These are phyloP conservation scores for Amylostereum areolatum DNA, from an alignment of 1,284 basidiomycete species.

Conservation along the genomic window DNA sequence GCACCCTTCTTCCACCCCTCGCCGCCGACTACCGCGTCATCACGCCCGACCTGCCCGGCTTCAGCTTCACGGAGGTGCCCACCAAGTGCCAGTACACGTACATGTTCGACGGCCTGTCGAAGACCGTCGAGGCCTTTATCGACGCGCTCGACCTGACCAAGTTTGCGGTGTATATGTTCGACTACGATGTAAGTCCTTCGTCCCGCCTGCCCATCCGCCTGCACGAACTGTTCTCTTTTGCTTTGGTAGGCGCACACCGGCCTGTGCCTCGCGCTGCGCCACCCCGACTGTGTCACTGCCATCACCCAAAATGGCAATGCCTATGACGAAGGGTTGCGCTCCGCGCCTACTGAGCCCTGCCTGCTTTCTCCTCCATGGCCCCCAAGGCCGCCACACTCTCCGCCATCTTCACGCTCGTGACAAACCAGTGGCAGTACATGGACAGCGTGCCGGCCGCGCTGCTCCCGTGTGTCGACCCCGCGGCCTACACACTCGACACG, in stretches of 20 bases:
- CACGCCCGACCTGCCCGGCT: conserved; percentile 45
- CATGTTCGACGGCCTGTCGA: conserved; percentile 34
- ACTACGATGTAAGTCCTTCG: conserved; percentile 33
- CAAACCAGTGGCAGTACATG: conserved; percentile 32
- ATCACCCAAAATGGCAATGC: conserved; percentile 47
- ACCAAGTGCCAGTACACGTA: conserved; percentile 27
- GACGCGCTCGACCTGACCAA: conserved; percentile 30
- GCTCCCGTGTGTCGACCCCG: conserved; percentile 27
- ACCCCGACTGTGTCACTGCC: conserved; percentile 35
- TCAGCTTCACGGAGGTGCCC: conserved; percentile 39
- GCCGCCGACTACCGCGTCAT: conserved; percentile 36
- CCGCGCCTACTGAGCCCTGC: conserved; percentile 28
- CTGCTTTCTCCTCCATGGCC: conserved; percentile 9
- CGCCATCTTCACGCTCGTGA: conserved; percentile 19
- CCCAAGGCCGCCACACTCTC: conserved; percentile 21
- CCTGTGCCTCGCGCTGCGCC: conserved; percentile 33
- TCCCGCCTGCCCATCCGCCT: background rate
- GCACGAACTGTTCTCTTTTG: conserved; percentile 7
- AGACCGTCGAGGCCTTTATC: conserved; percentile 34
- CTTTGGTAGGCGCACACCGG: conserved; percentile 7
- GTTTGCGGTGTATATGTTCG: conserved; percentile 42
- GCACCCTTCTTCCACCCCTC: conserved; percentile 38
- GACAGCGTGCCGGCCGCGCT: conserved; percentile 23
- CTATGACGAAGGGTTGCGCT: conserved; percentile 37
- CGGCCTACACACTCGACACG: conserved; percentile 36